These are phyloP conservation scores for Punica granatum DNA, from an alignment of 345 rosid genomes.

Conservation along the genomic window DNA sequence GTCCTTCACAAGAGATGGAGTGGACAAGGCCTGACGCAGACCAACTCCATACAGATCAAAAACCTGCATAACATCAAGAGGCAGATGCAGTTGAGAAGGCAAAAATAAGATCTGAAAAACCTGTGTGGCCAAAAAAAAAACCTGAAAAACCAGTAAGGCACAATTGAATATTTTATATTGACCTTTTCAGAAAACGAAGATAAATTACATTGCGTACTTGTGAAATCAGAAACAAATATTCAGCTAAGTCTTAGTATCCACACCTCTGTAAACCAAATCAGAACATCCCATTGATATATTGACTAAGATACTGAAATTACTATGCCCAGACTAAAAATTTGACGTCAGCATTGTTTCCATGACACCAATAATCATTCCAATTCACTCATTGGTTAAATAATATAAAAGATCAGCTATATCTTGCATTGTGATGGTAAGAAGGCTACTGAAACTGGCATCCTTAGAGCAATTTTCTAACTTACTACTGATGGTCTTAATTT, in stretches of 20 bases:
- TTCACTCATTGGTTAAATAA: background rate
- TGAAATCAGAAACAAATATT: no score
- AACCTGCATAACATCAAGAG: conserved; percentile 32
- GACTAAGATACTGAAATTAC: background rate
- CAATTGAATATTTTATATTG: background rate
- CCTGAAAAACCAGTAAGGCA: no score
- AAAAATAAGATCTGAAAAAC: background rate
- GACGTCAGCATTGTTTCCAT: no score
- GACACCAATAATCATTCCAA: background rate
- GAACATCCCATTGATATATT: background rate
- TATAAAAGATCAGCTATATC: background rate
- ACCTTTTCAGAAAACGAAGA: no score
- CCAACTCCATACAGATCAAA: conserved; percentile 96
- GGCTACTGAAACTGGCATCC: background rate
- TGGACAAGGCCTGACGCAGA: conserved; percentile 44
- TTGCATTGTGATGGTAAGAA: background rate
- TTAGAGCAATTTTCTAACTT: no score
- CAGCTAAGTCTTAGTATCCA: no score
- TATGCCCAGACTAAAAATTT: background rate
- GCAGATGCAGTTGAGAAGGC: background rate
- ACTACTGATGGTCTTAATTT: no score
- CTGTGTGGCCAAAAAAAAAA: no score
- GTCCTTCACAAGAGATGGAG: conserved; percentile 69
- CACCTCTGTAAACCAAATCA: background rate
- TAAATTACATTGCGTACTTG: no score